phyloP scores from a whole-genome alignment of 2,329 filamentous ascomycete genomes.

The Gaeumannomyces sp. region DNA sequence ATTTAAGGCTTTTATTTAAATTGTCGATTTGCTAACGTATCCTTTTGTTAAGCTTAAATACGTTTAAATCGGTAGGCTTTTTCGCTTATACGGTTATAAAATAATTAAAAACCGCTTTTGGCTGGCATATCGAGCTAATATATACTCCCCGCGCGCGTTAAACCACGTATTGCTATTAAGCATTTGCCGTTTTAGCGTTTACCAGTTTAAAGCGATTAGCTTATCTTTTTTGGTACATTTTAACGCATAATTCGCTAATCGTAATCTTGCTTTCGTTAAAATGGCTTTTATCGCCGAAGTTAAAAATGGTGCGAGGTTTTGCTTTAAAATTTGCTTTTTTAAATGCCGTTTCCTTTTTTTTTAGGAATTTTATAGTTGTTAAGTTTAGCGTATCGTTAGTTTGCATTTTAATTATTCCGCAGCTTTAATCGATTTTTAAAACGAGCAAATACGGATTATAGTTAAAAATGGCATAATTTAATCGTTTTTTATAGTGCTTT shows the following conservation, averaged over 20 bases:
- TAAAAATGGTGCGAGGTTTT: neutral
- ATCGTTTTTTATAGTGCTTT: neutral
- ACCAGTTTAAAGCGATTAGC: neutral
- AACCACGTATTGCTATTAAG: neutral
- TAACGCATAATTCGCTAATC: too few species aligned
- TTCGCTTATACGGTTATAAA: neutral
- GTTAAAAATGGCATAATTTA: fast-evolving
- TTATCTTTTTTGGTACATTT: neutral
- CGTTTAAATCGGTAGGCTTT: neutral
- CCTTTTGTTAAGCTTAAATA: neutral
- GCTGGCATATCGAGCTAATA: neutral
- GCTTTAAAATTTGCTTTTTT: neutral
- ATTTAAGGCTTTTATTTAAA: neutral
- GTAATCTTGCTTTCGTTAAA: too few species aligned
- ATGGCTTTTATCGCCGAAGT: too few species aligned
- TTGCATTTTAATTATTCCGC: neutral
- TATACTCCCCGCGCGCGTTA: neutral
- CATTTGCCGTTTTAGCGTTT: neutral
- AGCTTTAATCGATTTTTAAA: neutral
- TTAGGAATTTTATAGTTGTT: neutral
- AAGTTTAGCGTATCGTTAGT: neutral
- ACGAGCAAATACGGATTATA: neutral
- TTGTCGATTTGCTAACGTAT: neutral
- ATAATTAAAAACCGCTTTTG: neutral
- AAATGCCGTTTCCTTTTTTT: neutral